Conservation (phyloP, 257 asterid species). For the Parsonsia alboflavescens region DNA sequence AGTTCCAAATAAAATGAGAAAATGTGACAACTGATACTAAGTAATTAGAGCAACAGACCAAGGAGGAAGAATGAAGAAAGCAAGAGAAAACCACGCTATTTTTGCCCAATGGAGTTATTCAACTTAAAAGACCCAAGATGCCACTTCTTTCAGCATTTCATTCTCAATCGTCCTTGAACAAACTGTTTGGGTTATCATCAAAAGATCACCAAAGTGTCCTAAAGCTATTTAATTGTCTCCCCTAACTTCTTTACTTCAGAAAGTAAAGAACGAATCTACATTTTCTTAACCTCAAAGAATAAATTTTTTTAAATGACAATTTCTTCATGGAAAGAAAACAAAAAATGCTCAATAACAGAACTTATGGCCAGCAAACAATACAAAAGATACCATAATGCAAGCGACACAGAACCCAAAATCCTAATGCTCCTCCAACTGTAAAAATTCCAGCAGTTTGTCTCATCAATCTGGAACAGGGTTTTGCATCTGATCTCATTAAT, state of each 20-base stretch:
- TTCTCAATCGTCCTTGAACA: not conserved
- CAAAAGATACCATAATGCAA: conserved; percentile 65
- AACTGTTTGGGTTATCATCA: too few relatives aligned
- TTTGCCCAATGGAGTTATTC: not conserved
- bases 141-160: not conserved
- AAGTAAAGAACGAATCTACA: not conserved
- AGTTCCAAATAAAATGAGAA: not conserved
- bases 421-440: conserved; percentile 74
- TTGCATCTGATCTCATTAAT: conserved; percentile 81
- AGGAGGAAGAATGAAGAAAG: not conserved
- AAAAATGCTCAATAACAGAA: not conserved
- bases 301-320: not conserved
- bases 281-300: not conserved
- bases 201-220: too few relatives aligned
- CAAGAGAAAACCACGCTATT: not conserved
- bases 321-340: not conserved
- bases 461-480: conserved; percentile 78
- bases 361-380: not conserved
- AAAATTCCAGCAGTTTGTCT: conserved; percentile 84
- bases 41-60: not conserved
- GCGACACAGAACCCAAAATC: conserved; percentile 90
- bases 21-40: not conserved
- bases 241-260: not conserved
- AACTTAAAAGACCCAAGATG: not conserved
- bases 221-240: not conserved